phyloP scores from a whole-genome alignment of 1,284 basidiomycete genomes.

The Singerocomus rubriflavus region DNA sequence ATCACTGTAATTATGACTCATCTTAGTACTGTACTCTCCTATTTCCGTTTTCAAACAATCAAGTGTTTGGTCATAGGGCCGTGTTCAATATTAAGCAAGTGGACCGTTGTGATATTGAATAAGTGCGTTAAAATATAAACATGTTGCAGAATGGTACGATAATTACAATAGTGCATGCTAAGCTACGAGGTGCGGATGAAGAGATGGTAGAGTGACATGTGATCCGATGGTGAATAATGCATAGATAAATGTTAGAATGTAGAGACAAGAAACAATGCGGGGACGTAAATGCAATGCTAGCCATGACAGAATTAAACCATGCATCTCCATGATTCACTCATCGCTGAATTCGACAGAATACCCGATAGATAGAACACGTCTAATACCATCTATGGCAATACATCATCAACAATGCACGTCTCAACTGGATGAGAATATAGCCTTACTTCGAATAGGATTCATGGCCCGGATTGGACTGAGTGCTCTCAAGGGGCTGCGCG shows the following conservation, averaged over 20 bases:
- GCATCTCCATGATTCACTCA: slow-evolving; percentile 8
- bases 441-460: slow-evolving; percentile 32
- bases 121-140: background rate
- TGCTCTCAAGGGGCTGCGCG: slow-evolving; percentile 28
- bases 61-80: background rate
- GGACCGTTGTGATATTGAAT: background rate
- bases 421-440: background rate
- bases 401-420: slow-evolving; percentile 11
- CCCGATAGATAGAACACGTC: slow-evolving; percentile 28
- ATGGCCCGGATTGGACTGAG: slow-evolving; percentile 30
- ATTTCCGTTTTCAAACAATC: slow-evolving; percentile 4
- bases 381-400: slow-evolving; percentile 24
- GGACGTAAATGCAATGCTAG: background rate
- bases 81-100: background rate
- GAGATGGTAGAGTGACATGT: background rate
- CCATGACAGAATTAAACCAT: background rate
- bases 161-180: background rate
- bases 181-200: background rate
- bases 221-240: background rate
- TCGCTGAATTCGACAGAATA: slow-evolving; percentile 7
- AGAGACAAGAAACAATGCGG: background rate
- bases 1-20: slow-evolving; percentile 22
- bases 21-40: slow-evolving; percentile 11
- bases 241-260: background rate
- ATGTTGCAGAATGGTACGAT: background rate